phyloP scores from a whole-genome alignment of 2,329 filamentous ascomycete genomes.

The Arthrocladium fulminans region DNA sequence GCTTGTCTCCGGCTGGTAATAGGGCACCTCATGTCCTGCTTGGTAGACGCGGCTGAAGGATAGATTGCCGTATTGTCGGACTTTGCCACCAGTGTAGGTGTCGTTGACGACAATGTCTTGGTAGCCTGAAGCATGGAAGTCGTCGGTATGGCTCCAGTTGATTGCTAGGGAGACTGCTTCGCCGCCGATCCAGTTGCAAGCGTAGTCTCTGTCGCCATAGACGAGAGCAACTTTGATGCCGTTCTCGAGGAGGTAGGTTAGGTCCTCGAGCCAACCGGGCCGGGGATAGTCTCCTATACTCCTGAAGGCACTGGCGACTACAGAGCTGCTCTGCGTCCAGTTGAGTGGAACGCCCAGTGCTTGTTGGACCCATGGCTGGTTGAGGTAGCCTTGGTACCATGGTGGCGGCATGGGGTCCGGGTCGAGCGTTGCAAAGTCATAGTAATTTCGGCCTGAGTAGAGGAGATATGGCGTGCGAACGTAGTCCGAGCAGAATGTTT shows the following conservation, averaged over 20 bases:
- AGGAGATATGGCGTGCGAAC: conserved; percentile 29
- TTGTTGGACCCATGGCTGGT: conserved; percentile 47
- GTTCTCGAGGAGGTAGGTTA: conserved; percentile 42
- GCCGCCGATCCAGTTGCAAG: conserved; percentile 51
- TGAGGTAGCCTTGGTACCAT: conserved; percentile 41
- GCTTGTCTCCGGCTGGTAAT: conserved; percentile 48
- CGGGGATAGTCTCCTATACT: conserved; percentile 26
- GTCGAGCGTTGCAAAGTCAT: conserved; percentile 40
- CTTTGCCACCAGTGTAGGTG: conserved; percentile 30
- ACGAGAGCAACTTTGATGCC: conserved; percentile 44
- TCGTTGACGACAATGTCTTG: conserved; percentile 28
- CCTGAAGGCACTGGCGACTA: conserved; percentile 39
- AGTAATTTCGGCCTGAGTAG: conserved; percentile 38
- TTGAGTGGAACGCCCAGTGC: conserved; percentile 54
- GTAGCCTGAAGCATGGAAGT: conserved; percentile 45
- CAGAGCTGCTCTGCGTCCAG: conserved; percentile 40
- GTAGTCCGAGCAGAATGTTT: conserved; percentile 36
- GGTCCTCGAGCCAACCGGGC: conserved; percentile 25
- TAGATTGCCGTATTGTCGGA: conserved; percentile 38
- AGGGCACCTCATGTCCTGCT: conserved; percentile 42
- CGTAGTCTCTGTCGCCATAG: conserved; percentile 47
- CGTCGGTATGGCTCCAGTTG: conserved; percentile 34
- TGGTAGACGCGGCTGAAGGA: conserved; percentile 42
- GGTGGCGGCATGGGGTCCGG: conserved; percentile 39
- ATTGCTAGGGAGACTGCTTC: conserved; percentile 44